Conservation (phyloP, 345 rosid species). For the Punica granatum region DNA sequence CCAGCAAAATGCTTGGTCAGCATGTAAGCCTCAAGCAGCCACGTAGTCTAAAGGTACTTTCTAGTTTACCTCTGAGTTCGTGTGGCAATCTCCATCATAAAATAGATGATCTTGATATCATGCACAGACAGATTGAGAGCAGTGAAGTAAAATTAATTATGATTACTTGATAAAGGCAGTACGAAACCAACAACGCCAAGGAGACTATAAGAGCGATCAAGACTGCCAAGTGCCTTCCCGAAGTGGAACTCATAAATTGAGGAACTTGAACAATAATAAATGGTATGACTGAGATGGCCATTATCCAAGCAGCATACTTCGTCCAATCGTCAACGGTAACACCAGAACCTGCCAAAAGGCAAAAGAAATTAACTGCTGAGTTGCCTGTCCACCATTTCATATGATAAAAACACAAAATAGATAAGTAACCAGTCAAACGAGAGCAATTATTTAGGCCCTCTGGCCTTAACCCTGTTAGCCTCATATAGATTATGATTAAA, state of each 20-base stretch:
- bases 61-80: no score
- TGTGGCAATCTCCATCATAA: no score
- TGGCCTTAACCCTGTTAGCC: background rate
- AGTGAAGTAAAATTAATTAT: background rate
- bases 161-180: slow-evolving; percentile 86
- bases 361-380: background rate
- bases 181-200: slow-evolving; percentile 47
- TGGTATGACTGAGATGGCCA: slow-evolving; percentile 77
- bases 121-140: background rate
- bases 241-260: slow-evolving; percentile 53
- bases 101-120: no score
- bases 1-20: background rate
- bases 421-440: background rate
- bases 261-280: slow-evolving; percentile 80
- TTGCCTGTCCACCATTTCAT: no score
- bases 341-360: slow-evolving; percentile 44
- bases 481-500: background rate
- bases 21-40: background rate
- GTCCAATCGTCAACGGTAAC: slow-evolving; percentile 78
- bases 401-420: background rate
- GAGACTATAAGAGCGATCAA: slow-evolving; percentile 62
- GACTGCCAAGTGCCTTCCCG: slow-evolving; percentile 64
- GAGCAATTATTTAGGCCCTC: background rate
- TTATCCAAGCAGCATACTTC: slow-evolving; percentile 71
- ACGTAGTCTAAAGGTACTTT: background rate